These are phyloP conservation scores for Ceratobasidium sp. DNA, from an alignment of 1,284 basidiomycete species.

Conservation along the genomic window DNA sequence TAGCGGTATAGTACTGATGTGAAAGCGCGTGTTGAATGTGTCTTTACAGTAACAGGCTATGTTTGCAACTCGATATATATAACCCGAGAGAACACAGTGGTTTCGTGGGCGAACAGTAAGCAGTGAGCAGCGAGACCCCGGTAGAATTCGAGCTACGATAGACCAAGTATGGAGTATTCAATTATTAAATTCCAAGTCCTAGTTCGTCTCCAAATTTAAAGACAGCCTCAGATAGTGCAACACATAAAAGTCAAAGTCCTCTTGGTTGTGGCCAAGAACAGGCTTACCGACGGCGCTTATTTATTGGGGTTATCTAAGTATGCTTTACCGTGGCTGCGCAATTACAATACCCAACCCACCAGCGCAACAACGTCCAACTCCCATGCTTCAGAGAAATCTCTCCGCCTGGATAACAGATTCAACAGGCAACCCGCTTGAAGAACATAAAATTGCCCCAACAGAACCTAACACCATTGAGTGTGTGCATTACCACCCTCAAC, in stretches of 20 bases:
- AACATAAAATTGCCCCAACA: neutral
- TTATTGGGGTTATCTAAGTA: neutral
- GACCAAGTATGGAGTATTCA: neutral
- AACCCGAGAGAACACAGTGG: too few relatives aligned
- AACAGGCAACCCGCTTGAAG: constrained; percentile 14
- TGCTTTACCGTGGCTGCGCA: too few relatives aligned
- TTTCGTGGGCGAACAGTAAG: too few relatives aligned
- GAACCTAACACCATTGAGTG: constrained; percentile 5
- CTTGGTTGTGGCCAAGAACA: too few relatives aligned
- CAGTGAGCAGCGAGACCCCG: neutral
- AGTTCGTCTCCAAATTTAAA: neutral
- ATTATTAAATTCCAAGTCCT: too few relatives aligned
- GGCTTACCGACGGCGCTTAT: neutral
- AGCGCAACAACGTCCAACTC: neutral
- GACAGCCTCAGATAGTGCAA: neutral
- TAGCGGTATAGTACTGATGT: too few relatives aligned
- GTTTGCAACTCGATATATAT: too few relatives aligned
- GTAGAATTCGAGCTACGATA: neutral
- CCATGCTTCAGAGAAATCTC: constrained; percentile 12
- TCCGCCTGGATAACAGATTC: constrained; percentile 34
- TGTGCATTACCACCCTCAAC: neutral
- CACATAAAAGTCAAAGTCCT: too few relatives aligned
- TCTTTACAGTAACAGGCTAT: too few relatives aligned
- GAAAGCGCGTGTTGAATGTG: too few relatives aligned
- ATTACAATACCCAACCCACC: neutral